Evolutionary conservation across 108 stramenopile species (phyloP).

Genomic region (Cyclotella cryptica): DNA sequence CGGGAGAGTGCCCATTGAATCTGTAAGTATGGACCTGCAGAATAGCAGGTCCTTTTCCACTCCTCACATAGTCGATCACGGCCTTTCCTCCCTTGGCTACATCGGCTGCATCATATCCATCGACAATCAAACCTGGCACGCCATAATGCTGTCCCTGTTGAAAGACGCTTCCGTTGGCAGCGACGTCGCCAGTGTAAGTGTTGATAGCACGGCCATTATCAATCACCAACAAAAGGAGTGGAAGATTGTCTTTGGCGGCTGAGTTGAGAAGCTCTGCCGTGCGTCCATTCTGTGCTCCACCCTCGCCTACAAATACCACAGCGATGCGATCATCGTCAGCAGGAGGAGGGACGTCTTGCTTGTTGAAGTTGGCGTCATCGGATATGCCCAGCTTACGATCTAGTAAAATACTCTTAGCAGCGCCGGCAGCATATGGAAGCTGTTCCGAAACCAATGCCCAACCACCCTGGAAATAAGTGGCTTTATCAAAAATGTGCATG

Average conservation of each 20-base stretch:
- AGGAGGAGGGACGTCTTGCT: constrained; percentile 84
- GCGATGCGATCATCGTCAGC: constrained; percentile 92
- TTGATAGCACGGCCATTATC: constrained; percentile 99
- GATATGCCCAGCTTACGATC: constrained; percentile 90
- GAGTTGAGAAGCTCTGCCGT: constrained; percentile 96
- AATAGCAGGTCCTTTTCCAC: constrained; percentile 95
- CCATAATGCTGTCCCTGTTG: constrained; percentile 96
- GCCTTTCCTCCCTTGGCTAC: constrained; percentile 96
- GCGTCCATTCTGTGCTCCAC: constrained; percentile 96
- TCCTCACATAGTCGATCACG: constrained; percentile 95
- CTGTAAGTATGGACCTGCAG: constrained; percentile 98
- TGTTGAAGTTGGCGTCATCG: constrained; percentile 81
- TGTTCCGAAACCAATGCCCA: constrained; percentile 98
- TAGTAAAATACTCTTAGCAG: constrained; percentile 94
- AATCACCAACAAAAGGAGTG: constrained; percentile 93
- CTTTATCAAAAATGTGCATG: constrained; percentile 98
- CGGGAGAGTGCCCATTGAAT: constrained; percentile 98
- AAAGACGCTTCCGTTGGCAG: constrained; percentile 92
- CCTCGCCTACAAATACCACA: constrained; percentile 96
- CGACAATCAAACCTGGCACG: constrained; percentile 92
- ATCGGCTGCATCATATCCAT: constrained; percentile 92
- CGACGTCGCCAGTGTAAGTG: constrained; percentile 97
- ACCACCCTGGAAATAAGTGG: constrained; percentile 95
- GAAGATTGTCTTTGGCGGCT: constrained; percentile 97
- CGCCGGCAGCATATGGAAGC: constrained; percentile 96